A percentile compares a stretch with the other conserved stretches of the same genome.
Conservation (phyloP, 1,139 yeast genomes). For the Lodderomyces parapsilosis region DNA sequence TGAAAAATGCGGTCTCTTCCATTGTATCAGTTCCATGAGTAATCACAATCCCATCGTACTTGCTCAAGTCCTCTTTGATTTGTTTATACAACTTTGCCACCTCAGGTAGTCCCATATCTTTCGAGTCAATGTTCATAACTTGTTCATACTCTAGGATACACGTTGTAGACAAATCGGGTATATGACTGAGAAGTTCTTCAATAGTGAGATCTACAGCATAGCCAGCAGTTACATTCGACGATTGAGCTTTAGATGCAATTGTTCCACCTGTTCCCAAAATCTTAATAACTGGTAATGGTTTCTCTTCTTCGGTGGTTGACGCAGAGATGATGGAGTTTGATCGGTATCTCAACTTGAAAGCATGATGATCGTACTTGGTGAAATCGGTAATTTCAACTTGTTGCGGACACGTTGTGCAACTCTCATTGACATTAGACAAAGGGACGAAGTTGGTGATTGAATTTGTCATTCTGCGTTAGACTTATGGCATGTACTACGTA, state of each 20-base stretch:
- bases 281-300: constrained; percentile 43
- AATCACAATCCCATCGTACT: constrained; percentile 57
- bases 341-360: constrained; percentile 18
- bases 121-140: constrained; percentile 63
- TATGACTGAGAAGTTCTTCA: constrained; percentile 55
- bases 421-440: constrained; percentile 1
- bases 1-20: constrained; percentile 69
- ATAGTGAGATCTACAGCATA: constrained; percentile 66
- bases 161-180: constrained; percentile 60
- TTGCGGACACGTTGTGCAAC: neutral
- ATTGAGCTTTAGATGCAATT: constrained; percentile 62
- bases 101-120: constrained; percentile 52
- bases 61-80: constrained; percentile 42
- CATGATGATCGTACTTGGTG: constrained; percentile 4
- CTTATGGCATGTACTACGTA: too few relatives aligned
- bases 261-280: constrained; percentile 75
- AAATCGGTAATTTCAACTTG: constrained; percentile 8
- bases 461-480: too few relatives aligned
- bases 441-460: constrained; percentile 8
- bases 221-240: constrained; percentile 63
- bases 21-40: constrained; percentile 76
- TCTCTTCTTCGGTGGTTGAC: constrained; percentile 11
- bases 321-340: constrained; percentile 16
- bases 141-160: constrained; percentile 66
- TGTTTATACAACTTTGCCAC: constrained; percentile 35